Base-by-base conservation (phyloP, 306 rosid species). In the Pterocarpus santalinus region DNA sequence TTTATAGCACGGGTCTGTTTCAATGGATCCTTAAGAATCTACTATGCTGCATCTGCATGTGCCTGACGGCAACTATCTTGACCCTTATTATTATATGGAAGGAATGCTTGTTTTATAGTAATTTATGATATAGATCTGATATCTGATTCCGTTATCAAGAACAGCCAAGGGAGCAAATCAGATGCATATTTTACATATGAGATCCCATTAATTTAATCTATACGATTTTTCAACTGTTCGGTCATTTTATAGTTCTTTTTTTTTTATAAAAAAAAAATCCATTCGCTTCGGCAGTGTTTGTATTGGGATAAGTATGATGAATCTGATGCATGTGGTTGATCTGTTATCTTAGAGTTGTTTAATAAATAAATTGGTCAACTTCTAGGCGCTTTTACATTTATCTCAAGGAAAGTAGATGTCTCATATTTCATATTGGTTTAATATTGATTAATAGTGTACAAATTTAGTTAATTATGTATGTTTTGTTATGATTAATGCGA, bases 31-130 rank as follows among this genome's bases (percentile, higher is more conserved):
- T 47, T 63, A 33, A 76, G 72, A 76, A 76, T 76, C 80, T 63
- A 63, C 80, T 47, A n/a, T 76, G 80, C 80, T 75, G 44, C 57
- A 30, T 75, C 46, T 60, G 49, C 80, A 62, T 75, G 80, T 75
- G 80, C 61, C 58, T 62, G 12, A 12, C 41, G 11, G 36, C 28
- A 2, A 57, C 41, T 64, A 65, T 46, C 46, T 76, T n/a, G 4
- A 61, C 58, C 39, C 46, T 35, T 61, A 9, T 34, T 62, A 46
- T 62, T 62, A 9, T 15, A 32, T 3, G 39, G 39, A 74, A 13
- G 9, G n/a, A 41, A 74, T 60, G 16, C 70, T 30, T 62, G 16
- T 46, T 61, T 75, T 43, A 43, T 60, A 41, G 39, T 28, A 39
- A 38, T 38, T 38, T 38, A 38, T 38, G 5, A 38, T 4, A 38